A percentile compares a stretch with the other conserved stretches of the same genome.
phyloP scores from a whole-genome alignment of 768 basidiomycete species.

The Amanita muscaria region DNA sequence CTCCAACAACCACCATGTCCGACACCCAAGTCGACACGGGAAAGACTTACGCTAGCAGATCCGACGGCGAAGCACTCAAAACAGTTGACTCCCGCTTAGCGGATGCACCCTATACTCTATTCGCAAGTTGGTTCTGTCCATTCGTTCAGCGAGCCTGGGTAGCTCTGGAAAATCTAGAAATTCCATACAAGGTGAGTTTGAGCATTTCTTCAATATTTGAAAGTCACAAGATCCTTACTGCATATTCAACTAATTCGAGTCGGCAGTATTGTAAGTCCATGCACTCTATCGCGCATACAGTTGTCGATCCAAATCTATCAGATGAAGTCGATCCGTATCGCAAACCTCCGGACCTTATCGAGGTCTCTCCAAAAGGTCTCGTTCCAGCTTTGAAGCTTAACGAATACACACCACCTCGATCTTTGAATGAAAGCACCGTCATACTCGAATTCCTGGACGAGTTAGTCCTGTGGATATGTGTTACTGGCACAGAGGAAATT shows the following conservation, averaged over 20 bases:
- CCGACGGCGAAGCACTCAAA: constrained; percentile 42
- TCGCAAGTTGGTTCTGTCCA: constrained; percentile 68
- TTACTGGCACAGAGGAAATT: not conserved
- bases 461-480: constrained; percentile 27
- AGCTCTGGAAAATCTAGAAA: constrained; percentile 58
- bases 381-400: constrained; percentile 63
- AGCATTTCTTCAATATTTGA: not conserved
- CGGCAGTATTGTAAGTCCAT: constrained; percentile 13
- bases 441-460: constrained; percentile 76
- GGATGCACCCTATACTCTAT: constrained; percentile 52
- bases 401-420: constrained; percentile 43
- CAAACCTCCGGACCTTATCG: constrained; percentile 71
- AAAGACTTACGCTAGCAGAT: constrained; percentile 29
- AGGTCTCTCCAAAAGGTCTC: constrained; percentile 74
- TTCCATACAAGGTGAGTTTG: constrained; percentile 56
- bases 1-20: no score
- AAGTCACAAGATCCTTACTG: no score
- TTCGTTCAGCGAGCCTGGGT: constrained; percentile 82
- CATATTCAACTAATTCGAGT: no score
- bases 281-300: not conserved
- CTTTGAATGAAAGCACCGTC: constrained; percentile 72
- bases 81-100: constrained; percentile 42
- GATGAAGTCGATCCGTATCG: constrained; percentile 79
- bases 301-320: constrained; percentile 18
- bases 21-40: no score